Evolutionary conservation across 225 moss, liverwort and hornwort genomes (phyloP).

Genomic region (Sphagnum contortum): DNA sequence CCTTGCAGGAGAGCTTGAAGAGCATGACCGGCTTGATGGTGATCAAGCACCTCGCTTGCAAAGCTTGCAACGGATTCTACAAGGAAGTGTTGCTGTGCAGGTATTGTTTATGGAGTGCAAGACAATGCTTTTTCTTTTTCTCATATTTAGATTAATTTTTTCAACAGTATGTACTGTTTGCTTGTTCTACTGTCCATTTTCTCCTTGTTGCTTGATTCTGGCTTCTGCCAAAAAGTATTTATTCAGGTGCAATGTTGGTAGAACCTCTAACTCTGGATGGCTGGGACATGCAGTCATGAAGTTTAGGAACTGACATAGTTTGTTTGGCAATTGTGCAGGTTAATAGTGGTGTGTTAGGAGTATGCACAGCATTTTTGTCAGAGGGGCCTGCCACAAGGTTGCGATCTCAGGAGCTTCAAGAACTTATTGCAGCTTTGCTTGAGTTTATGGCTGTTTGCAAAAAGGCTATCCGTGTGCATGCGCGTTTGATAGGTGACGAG

Average conservation of each 20-base stretch:
- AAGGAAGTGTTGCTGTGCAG: constrained; percentile 98
- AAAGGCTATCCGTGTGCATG: constrained; percentile 86
- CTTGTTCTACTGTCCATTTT: no score
- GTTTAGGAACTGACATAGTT: background rate
- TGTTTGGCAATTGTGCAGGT: constrained; percentile 38
- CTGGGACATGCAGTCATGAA: no score
- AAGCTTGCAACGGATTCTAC: constrained; percentile 87
- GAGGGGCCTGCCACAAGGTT: constrained; percentile 75
- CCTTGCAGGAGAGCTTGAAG: constrained; percentile 71
- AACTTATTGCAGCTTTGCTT: constrained; percentile 83
- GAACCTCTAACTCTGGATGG: no score
- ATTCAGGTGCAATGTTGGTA: no score
- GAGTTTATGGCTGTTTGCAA: constrained; percentile 99
- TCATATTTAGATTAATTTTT: background rate
- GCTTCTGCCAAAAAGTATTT: no score
- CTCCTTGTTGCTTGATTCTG: no score
- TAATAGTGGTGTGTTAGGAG: constrained; percentile 91
- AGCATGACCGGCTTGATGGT: constrained; percentile 68
- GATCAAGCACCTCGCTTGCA: constrained; percentile 82
- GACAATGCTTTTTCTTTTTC: background rate
- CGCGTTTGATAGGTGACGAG: constrained; percentile 83
- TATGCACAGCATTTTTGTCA: constrained; percentile 95
- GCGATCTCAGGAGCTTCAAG: constrained; percentile 93
- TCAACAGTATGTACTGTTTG: no score
- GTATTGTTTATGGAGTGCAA: constrained; percentile 10